Conservation (phyloP, 208 protist genomes). For the Trichomonas tenax region DNA sequence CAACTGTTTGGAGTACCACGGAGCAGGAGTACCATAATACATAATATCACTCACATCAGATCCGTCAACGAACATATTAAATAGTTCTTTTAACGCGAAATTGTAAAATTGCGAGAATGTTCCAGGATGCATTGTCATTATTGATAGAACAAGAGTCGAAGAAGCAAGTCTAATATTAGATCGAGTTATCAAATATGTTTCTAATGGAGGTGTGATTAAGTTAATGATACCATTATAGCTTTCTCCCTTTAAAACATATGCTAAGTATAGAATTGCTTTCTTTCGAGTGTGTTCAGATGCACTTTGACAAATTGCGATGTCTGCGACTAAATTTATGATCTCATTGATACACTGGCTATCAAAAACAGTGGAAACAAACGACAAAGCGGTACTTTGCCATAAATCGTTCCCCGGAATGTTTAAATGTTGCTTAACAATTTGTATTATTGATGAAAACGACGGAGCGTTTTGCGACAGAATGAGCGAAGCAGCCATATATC, state of each 20-base stretch:
- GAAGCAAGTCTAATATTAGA: neutral
- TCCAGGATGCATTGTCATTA: neutral
- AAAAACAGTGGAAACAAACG: neutral
- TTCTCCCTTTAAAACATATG: neutral
- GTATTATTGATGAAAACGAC: neutral
- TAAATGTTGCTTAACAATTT: neutral
- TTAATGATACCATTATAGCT: neutral
- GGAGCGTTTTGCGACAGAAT: neutral
- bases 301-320: neutral
- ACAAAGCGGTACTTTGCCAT: neutral
- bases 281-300: neutral
- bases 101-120: neutral
- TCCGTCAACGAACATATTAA: neutral
- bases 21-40: neutral
- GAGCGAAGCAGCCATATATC: neutral
- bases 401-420: neutral
- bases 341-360: neutral
- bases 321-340: neutral
- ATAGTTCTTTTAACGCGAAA: neutral
- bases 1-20: neutral
- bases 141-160: neutral
- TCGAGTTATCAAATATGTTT: neutral
- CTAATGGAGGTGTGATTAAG: neutral
- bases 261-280: neutral
- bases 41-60: neutral